phyloP scores from a whole-genome alignment of 164 flowering plant species.

The Liquidambar formosana region DNA sequence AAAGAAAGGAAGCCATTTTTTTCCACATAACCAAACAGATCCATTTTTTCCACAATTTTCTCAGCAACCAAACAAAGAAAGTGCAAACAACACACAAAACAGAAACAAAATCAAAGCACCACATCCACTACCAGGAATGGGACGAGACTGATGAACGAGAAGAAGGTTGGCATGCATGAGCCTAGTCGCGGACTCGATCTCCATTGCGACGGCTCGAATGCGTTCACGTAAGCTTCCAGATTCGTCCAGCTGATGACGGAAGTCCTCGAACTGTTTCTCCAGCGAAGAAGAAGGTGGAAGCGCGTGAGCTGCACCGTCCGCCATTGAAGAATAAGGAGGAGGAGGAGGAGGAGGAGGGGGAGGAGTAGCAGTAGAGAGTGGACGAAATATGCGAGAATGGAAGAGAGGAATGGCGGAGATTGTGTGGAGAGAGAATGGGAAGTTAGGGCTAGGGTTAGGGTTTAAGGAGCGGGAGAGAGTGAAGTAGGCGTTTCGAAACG shows the following conservation, averaged over 20 bases:
- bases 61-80: neutral
- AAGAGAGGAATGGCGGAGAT: neutral
- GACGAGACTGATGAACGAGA: constrained; percentile 84
- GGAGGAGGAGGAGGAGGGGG: constrained; percentile 5
- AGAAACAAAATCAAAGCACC: neutral
- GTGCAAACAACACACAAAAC: neutral
- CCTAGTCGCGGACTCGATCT: constrained; percentile 71
- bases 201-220: constrained; percentile 56
- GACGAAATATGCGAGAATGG: too few relatives aligned
- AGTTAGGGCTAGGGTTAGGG: constrained; percentile 33
- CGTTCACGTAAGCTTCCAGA: constrained; percentile 70
- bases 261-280: constrained; percentile 76
- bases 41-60: neutral
- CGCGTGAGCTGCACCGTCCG: constrained; percentile 12
- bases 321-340: constrained; percentile 31
- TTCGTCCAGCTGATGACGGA: constrained; percentile 62
- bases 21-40: neutral
- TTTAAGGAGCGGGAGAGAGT: constrained; percentile 35
- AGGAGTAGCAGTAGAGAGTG: neutral
- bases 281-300: constrained; percentile 31
- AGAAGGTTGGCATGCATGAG: constrained; percentile 72
- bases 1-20: neutral
- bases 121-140: constrained; percentile 57
- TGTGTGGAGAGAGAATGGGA: neutral
- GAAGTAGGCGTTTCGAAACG: constrained; percentile 31